Evolutionary conservation across 768 basidiomycete species (phyloP).

Genomic region (Pseudohyphozyma bogoriensis): DNA sequence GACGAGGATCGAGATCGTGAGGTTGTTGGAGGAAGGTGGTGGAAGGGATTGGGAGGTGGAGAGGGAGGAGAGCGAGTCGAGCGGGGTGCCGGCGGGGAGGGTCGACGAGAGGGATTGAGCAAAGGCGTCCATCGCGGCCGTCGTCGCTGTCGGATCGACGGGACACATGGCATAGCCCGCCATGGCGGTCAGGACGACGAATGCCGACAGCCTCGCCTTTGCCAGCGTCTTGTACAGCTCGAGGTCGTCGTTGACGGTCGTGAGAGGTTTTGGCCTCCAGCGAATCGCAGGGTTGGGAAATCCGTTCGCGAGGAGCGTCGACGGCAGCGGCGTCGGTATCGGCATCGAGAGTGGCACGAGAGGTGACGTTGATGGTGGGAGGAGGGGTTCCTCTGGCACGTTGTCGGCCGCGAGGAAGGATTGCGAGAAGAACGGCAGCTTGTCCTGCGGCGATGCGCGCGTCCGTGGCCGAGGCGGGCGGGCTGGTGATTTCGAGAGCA

Average conservation of each 20-base stretch:
- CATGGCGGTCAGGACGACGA: slow-evolving; percentile 82
- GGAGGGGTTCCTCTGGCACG: slow-evolving; percentile 13
- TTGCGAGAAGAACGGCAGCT: slow-evolving; percentile 7
- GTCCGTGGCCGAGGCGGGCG: not conserved
- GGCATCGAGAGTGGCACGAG: slow-evolving; percentile 20
- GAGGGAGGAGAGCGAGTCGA: slow-evolving; percentile 2
- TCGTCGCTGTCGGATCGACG: slow-evolving; percentile 52
- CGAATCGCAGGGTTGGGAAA: slow-evolving; percentile 26
- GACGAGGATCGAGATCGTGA: slow-evolving; percentile 60
- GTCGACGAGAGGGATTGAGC: slow-evolving; percentile 24
- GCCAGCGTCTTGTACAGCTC: slow-evolving; percentile 23
- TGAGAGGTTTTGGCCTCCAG: slow-evolving; percentile 17
- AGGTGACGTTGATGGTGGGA: slow-evolving; percentile 24
- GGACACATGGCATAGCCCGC: slow-evolving; percentile 89
- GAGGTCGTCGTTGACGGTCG: slow-evolving; percentile 16
- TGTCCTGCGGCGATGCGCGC: not conserved
- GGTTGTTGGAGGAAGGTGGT: slow-evolving; percentile 11
- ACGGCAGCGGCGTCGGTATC: slow-evolving; percentile 8
- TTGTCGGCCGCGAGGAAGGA: slow-evolving; percentile 10
- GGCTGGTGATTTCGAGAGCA: slow-evolving; percentile 2
- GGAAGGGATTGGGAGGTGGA: not conserved
- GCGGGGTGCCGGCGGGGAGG: slow-evolving; percentile 2
- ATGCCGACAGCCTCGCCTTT: slow-evolving; percentile 52
- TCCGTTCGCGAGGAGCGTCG: slow-evolving; percentile 22
- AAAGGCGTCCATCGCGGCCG: slow-evolving; percentile 31